Evolutionary conservation across 2,329 filamentous ascomycete genomes (phyloP).

Genomic region (Dothidotthia symphoricarpi): DNA sequence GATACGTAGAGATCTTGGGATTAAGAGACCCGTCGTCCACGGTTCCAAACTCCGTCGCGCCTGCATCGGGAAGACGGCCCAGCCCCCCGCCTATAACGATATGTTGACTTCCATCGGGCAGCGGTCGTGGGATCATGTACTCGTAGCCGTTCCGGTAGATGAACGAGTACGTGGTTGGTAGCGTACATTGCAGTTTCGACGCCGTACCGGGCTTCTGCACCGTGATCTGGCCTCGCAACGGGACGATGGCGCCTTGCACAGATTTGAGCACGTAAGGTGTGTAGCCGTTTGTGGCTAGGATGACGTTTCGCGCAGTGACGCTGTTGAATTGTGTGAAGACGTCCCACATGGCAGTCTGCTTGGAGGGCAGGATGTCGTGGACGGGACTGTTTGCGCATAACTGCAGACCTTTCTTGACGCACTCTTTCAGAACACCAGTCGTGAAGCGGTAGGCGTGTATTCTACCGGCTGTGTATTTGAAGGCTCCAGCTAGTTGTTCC

Average conservation of each 20-base stretch:
- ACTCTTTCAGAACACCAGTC: conserved; percentile 25
- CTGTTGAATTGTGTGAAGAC: conserved; percentile 19
- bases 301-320: conserved; percentile 17
- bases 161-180: conserved; percentile 60
- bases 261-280: conserved; percentile 27
- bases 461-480: conserved; percentile 35
- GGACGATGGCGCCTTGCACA: conserved; percentile 44
- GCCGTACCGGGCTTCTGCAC: conserved; percentile 39
- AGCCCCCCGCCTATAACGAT: conserved; percentile 64
- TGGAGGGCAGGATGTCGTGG: conserved; percentile 11
- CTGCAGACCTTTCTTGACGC: conserved; percentile 27
- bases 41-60: conserved; percentile 53
- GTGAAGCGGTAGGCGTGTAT: conserved; percentile 36
- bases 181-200: conserved; percentile 39
- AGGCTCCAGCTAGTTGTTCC: conserved; percentile 28
- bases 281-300: conserved; percentile 41
- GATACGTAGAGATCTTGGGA: conserved; percentile 51
- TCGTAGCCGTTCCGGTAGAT: conserved; percentile 63
- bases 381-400: conserved; percentile 34
- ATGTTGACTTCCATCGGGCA: conserved; percentile 43
- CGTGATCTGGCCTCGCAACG: conserved; percentile 43
- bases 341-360: conserved; percentile 11
- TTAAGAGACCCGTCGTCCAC: conserved; percentile 58
- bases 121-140: conserved; percentile 62
- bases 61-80: conserved; percentile 42